A percentile compares a stretch with the other conserved stretches of the same genome.
Conservation (phyloP, 805 yeast genomes). For the Candida piceae region DNA sequence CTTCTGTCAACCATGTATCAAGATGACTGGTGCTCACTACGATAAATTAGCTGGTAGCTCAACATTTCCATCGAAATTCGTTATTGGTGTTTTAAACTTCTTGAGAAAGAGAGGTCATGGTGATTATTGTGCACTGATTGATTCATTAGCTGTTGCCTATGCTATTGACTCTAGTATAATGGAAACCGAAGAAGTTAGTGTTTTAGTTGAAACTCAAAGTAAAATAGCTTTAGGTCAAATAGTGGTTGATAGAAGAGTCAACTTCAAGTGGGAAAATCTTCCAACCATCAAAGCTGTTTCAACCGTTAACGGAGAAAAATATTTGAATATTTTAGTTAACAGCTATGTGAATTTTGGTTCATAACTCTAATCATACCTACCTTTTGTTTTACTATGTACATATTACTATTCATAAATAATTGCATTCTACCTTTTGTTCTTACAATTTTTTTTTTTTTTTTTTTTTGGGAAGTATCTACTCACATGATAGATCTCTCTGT, state of each 20-base stretch:
- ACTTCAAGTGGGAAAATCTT: constrained; percentile 22
- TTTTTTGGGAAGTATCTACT: too few species aligned
- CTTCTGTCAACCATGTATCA: constrained; percentile 24
- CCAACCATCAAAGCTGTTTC: constrained; percentile 20
- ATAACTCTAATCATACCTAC: too few species aligned
- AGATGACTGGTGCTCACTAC: constrained; percentile 12
- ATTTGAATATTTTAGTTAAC: constrained; percentile 13
- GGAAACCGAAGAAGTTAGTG: constrained; percentile 17
- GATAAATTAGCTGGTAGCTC: constrained; percentile 6
- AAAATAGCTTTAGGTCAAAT: constrained; percentile 21
- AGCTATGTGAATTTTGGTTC: too few species aligned
- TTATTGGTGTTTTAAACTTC: constrained; percentile 19
- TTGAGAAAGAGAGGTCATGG: constrained; percentile 19
- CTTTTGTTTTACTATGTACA: too few species aligned
- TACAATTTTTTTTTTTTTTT: too few species aligned
- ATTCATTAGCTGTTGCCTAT: constrained; percentile 24
- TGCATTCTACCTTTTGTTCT: too few species aligned
- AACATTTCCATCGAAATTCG: constrained; percentile 18
- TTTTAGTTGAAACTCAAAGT: constrained; percentile 23
- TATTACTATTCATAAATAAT: too few species aligned
- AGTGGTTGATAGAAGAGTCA: constrained; percentile 24
- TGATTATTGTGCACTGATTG: constrained; percentile 26
- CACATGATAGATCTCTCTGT: too few species aligned
- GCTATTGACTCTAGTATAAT: constrained; percentile 23
- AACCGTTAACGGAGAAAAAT: constrained; percentile 20